Evolutionary conservation across 2,329 filamentous ascomycete genomes (phyloP).

Genomic region (Tolypocladium amazonense): DNA sequence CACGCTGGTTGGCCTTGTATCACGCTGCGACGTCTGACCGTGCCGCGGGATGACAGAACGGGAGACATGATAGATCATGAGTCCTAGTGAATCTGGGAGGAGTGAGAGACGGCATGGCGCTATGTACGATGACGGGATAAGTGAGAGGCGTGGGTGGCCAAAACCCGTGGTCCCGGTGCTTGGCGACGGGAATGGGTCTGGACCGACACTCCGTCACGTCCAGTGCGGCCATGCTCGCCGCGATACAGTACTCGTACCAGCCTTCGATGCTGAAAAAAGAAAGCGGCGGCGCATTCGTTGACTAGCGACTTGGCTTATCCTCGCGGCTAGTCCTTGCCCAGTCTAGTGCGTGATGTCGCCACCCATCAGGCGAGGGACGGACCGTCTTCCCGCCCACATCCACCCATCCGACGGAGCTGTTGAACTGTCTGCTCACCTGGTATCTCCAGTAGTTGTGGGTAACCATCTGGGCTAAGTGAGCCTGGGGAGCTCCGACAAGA

Average conservation of each 20-base stretch:
- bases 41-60: background rate
- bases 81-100: background rate
- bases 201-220: background rate
- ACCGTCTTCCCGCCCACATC: background rate
- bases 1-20: background rate
- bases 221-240: background rate
- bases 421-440: background rate
- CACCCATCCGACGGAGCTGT: background rate
- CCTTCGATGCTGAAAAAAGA: background rate
- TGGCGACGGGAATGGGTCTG: background rate
- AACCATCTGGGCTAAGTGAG: background rate
- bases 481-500: background rate
- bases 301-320: background rate
- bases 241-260: background rate
- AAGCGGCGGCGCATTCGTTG: background rate
- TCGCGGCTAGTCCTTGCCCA: background rate
- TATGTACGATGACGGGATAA: background rate
- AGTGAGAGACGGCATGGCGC: background rate
- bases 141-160: background rate
- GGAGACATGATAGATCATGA: background rate
- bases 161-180: background rate
- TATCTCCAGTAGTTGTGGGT: background rate
- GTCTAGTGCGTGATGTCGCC: background rate
- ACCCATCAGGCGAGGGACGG: background rate
- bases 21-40: background rate